Conservation (phyloP, 768 basidiomycete species). For the Porphyrellus cyaneotinctus region DNA sequence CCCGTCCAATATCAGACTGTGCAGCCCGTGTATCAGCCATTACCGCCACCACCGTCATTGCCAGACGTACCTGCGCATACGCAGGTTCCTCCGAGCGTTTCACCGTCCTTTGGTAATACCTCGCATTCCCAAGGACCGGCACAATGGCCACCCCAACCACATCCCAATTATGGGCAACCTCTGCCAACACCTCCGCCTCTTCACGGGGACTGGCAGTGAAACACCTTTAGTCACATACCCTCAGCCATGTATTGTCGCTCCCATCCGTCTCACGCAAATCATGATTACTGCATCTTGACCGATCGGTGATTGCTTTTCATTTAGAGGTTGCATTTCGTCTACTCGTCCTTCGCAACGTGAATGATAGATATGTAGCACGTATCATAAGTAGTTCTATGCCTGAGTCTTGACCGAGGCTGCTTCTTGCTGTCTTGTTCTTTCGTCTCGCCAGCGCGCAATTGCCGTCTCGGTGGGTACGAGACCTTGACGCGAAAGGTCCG, state of each 20-base stretch:
- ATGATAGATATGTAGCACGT: constrained; percentile 10
- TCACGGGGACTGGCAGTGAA: constrained; percentile 29
- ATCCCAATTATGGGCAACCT: constrained; percentile 31
- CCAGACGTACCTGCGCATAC: constrained; percentile 28
- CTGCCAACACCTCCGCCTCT: constrained; percentile 23
- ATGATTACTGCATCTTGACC: constrained; percentile 8
- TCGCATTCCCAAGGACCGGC: constrained; percentile 39
- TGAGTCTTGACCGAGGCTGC: constrained; percentile 4
- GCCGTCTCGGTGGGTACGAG: constrained; percentile 79
- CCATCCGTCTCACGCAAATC: constrained; percentile 8
- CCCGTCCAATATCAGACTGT: constrained; percentile 41
- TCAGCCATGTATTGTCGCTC: constrained; percentile 15
- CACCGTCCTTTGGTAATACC: constrained; percentile 22
- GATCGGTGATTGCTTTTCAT: neutral
- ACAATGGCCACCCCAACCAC: constrained; percentile 37
- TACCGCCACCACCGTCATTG: constrained; percentile 34
- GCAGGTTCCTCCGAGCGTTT: constrained; percentile 23
- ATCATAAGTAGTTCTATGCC: constrained; percentile 8
- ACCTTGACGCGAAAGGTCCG: constrained; percentile 71
- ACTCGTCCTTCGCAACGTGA: neutral
- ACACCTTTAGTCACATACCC: constrained; percentile 9
- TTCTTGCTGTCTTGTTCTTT: constrained; percentile 27
- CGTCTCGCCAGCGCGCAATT: constrained; percentile 73
- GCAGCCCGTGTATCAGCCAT: constrained; percentile 37
- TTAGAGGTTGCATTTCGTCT: constrained; percentile 18